Conservation (phyloP, 257 asterid genomes). For the Solanum chmielewskii region DNA sequence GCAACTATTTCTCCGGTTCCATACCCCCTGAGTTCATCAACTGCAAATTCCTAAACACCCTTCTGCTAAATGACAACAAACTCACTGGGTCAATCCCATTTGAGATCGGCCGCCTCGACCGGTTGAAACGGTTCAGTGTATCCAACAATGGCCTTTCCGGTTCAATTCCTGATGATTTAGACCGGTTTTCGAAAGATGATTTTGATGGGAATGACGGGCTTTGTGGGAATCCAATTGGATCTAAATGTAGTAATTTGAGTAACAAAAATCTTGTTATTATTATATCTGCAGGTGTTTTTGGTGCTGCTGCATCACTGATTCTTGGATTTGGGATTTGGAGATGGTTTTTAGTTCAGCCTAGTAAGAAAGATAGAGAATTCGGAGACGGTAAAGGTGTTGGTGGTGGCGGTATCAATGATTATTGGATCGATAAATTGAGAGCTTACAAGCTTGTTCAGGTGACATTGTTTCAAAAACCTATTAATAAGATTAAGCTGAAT, state of each 20-base stretch:
- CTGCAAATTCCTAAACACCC: conserved; percentile 8
- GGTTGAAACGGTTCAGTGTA: conserved; percentile 33
- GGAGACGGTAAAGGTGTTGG: conserved; percentile 13
- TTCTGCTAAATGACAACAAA: not conserved
- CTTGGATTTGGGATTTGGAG: conserved; percentile 54
- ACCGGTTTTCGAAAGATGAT: conserved; percentile 8
- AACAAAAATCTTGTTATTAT: conserved; percentile 27
- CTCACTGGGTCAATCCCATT: conserved; percentile 36
- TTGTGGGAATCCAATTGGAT: conserved; percentile 29
- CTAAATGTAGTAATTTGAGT: conserved; percentile 35
- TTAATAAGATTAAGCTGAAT: conserved; percentile 41
- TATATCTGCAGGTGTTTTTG: conserved; percentile 42
- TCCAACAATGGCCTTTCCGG: conserved; percentile 40
- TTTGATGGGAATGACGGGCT: conserved; percentile 35
- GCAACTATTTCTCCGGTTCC: not conserved
- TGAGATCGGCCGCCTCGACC: conserved; percentile 22
- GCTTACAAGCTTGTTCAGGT: conserved; percentile 49
- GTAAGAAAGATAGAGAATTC: conserved; percentile 16
- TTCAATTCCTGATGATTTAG: conserved; percentile 27
- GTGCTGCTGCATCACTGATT: conserved; percentile 37
- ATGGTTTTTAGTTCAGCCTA: conserved; percentile 26
- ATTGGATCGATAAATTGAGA: conserved; percentile 30
- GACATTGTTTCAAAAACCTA: conserved; percentile 48
- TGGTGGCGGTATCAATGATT: conserved; percentile 1
- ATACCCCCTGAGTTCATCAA: not conserved